Percentiles rank a stretch among this genome's conserved stretches.
phyloP scores from a whole-genome alignment of 495 filamentous ascomycete genomes.

The Viridothelium virens region DNA sequence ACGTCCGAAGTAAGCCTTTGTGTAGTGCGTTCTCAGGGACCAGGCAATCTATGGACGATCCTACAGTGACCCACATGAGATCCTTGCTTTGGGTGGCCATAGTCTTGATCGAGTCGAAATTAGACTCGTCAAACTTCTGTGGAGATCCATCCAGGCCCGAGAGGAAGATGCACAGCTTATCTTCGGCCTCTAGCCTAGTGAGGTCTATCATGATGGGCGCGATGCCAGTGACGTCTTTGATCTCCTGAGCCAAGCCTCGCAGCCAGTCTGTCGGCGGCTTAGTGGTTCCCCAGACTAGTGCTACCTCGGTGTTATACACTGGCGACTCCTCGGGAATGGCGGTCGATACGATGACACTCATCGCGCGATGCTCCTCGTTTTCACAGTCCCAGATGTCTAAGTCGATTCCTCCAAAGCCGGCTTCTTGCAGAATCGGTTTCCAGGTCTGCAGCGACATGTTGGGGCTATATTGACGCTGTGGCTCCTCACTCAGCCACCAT shows the following conservation, averaged over 20 bases:
- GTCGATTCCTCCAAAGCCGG: constrained; percentile 28
- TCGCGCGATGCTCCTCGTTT: not conserved
- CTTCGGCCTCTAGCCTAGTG: not conserved
- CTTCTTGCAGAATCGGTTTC: constrained; percentile 21
- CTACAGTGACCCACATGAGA: constrained; percentile 8
- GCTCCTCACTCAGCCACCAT: not conserved
- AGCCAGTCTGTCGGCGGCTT: constrained; percentile 3
- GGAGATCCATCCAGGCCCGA: not conserved
- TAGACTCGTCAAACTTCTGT: not conserved
- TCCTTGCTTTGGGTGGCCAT: constrained; percentile 10
- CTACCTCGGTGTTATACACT: not conserved
- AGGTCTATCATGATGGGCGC: not conserved
- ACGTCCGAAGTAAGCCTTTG: not conserved
- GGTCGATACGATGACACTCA: constrained; percentile 3
- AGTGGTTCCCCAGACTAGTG: not conserved
- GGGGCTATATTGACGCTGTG: constrained; percentile 1
- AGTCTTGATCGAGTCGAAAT: not conserved
- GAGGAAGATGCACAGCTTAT: constrained; percentile 14
- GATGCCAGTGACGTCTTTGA: not conserved
- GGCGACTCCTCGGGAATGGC: not conserved
- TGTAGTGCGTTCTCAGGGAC: not conserved
- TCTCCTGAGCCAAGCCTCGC: not conserved
- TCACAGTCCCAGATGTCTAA: constrained; percentile 1
- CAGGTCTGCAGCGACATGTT: constrained; percentile 17
- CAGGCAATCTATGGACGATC: not conserved